phyloP scores from a whole-genome alignment of 2,329 filamentous ascomycete genomes.

The Cladophialophora carrionii region DNA sequence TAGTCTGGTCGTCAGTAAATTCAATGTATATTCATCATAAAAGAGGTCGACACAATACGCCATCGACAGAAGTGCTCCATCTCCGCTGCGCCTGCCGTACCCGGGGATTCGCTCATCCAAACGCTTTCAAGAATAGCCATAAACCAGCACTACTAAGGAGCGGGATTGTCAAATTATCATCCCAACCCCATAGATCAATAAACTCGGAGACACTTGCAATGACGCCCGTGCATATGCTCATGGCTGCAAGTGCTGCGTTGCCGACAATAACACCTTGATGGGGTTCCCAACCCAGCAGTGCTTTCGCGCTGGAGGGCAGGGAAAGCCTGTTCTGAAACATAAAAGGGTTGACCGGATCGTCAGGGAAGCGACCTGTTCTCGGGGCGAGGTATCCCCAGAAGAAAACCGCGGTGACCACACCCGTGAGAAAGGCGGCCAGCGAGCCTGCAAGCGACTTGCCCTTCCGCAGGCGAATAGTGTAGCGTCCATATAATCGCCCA shows the following conservation, averaged over 20 bases:
- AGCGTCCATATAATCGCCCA: slow-evolving; percentile 82
- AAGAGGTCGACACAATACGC: neutral
- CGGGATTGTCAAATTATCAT: slow-evolving; percentile 97
- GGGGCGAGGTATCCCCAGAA: slow-evolving; percentile 91
- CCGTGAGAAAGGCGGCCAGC: slow-evolving; percentile 78
- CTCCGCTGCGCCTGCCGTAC: slow-evolving; percentile 5
- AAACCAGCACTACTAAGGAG: slow-evolving; percentile 85
- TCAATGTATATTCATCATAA: slow-evolving; percentile 2
- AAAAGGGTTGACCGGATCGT: slow-evolving; percentile 64
- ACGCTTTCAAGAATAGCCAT: slow-evolving; percentile 87
- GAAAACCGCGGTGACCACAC: slow-evolving; percentile 76
- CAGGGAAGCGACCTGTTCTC: slow-evolving; percentile 65
- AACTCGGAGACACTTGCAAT: slow-evolving; percentile 88
- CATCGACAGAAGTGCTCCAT: neutral
- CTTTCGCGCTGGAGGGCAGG: slow-evolving; percentile 65
- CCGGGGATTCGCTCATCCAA: slow-evolving; percentile 56
- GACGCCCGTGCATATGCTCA: slow-evolving; percentile 87
- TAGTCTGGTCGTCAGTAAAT: slow-evolving; percentile 10
- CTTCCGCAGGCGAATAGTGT: slow-evolving; percentile 80
- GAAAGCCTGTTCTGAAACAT: slow-evolving; percentile 79
- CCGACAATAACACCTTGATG: slow-evolving; percentile 68
- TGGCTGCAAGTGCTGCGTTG: slow-evolving; percentile 70
- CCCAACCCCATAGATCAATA: slow-evolving; percentile 88
- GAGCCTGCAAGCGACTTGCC: slow-evolving; percentile 94
- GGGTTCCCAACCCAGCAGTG: slow-evolving; percentile 64